Evolutionary conservation across 2,329 filamentous ascomycete species (phyloP).

Genomic region (Aphanoascus verrucosus): DNA sequence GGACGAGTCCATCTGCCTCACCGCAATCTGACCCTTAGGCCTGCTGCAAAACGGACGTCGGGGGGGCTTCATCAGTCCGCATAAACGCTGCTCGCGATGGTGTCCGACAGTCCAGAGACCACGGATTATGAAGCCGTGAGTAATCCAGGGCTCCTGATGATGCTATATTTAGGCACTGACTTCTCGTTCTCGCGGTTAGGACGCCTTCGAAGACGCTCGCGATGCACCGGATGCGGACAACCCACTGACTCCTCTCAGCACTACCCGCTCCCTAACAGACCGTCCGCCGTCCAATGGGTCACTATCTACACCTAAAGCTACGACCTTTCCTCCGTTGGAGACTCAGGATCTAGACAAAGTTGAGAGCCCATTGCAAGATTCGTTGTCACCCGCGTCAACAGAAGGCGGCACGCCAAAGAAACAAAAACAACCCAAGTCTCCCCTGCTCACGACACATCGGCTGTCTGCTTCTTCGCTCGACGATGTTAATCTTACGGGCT

Average conservation of each 20-base stretch:
- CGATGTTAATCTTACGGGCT: conserved; percentile 53
- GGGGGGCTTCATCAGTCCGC: background rate
- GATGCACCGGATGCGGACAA: conserved; percentile 36
- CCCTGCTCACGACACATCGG: conserved; percentile 43
- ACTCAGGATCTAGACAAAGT: conserved; percentile 13
- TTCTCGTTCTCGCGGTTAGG: conserved; percentile 38
- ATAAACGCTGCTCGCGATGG: conserved; percentile 22
- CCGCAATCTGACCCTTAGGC: conserved; percentile 3
- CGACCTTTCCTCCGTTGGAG: conserved; percentile 22
- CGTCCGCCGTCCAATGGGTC: conserved; percentile 33
- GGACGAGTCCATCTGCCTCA: conserved; percentile 1
- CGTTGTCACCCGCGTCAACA: conserved; percentile 23
- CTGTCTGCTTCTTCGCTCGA: conserved; percentile 50
- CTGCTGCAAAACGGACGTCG: background rate
- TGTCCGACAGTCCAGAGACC: conserved; percentile 31
- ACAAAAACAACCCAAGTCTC: conserved; percentile 39
- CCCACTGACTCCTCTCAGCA: conserved; percentile 26
- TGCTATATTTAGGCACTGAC: conserved; percentile 12
- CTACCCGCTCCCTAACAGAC: conserved; percentile 52
- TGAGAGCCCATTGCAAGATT: conserved; percentile 20
- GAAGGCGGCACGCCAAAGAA: conserved; percentile 28
- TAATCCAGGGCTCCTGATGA: conserved; percentile 1
- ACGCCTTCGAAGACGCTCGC: conserved; percentile 73
- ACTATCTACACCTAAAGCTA: conserved; percentile 28
- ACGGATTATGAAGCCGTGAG: conserved; percentile 36